A percentile compares a stretch with the other conserved stretches of the same genome.
Conservation (phyloP, 257 asterid species). For the Plantago elongata region DNA sequence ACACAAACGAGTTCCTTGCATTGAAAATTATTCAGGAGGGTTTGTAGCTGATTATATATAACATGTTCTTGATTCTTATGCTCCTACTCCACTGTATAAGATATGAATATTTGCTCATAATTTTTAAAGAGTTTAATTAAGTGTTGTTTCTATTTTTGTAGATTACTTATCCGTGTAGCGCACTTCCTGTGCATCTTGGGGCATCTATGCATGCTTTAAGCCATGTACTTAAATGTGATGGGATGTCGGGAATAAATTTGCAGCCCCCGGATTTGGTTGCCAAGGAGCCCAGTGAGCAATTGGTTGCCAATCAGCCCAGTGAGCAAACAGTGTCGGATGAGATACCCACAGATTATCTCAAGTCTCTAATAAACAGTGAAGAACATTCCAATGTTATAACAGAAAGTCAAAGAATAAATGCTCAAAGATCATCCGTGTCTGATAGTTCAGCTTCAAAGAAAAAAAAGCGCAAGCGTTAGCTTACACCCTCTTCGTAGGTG, state of each 20-base stretch:
- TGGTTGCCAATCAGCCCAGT: conserved; percentile 29
- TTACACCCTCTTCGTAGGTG: too few relatives aligned
- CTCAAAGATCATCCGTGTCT: too few relatives aligned
- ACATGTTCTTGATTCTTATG: not conserved
- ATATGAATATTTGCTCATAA: not conserved
- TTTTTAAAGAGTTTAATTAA: not conserved
- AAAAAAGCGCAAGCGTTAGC: too few relatives aligned
- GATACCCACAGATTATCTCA: conserved; percentile 26
- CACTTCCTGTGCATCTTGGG: conserved; percentile 60
- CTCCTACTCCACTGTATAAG: not conserved
- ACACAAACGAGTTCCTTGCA: too few relatives aligned
- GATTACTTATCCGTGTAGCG: conserved; percentile 54
- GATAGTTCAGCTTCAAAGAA: too few relatives aligned
- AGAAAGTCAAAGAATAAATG: too few relatives aligned
- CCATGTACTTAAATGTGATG: conserved; percentile 61
- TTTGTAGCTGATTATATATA: not conserved
- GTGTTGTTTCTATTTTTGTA: conserved; percentile 16
- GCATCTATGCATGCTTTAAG: conserved; percentile 54
- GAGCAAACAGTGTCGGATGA: conserved; percentile 11
- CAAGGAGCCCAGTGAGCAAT: conserved; percentile 18
- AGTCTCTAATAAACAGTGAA: conserved; percentile 23
- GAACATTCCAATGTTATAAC: conserved; percentile 12
- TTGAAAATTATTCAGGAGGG: too few relatives aligned
- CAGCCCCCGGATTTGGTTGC: conserved; percentile 39
- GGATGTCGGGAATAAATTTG: conserved; percentile 50